Base-by-base conservation (phyloP, 192 early-diverging fungal species). In the Linnemannia exigua region DNA sequence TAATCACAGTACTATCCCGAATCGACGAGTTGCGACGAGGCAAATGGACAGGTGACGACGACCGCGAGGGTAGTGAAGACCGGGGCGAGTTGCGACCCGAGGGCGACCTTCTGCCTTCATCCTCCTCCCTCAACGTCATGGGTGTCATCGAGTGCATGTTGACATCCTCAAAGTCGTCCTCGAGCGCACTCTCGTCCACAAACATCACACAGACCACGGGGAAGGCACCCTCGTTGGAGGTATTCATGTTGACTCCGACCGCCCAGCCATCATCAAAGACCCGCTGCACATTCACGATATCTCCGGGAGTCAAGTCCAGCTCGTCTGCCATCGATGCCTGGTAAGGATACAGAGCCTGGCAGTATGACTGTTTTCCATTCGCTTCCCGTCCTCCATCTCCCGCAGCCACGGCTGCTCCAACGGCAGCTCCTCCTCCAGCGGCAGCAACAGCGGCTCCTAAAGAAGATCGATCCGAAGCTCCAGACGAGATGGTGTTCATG, bases 261-360 rank as follows among this genome's bases (percentile, higher is more conserved):
- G 95, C 96, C 97, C 97, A 98, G 12, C 97, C 97, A 81, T 98
- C 97, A 79, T 97, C 96, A 89, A 96, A 98, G 28, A 90, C 90
- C 80, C 91, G 89, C 20, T 92, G 90, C 25, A 97, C 71, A 37
- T 91, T 92, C 11, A 97, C 92, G 75, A 93, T 90, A 79, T 97
- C 96, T 71, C 93, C 95, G 9, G 86, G 75, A n/a, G 90, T 85
- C 35, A 97, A 85, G 61, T 90, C 90, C 68, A 97, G 88, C 88
- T 97, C 96, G 88, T 97, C 96, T 22, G 90, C 90, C 72, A 95
- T 90, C 70, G 92, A 91, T 0, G 95, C 87, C 63, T 92, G 91
- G 73, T 95, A 96, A 68, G 94, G 89, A 70, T 92, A 86, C 38
- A 86, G 79, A 2, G 77, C 82, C 9, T 85, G 82, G 48, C 82